A percentile compares a stretch with the other conserved stretches of the same genome.
phyloP scores from a whole-genome alignment of 371 early-diverging fungal species.

The Saksenaea vasiformis region DNA sequence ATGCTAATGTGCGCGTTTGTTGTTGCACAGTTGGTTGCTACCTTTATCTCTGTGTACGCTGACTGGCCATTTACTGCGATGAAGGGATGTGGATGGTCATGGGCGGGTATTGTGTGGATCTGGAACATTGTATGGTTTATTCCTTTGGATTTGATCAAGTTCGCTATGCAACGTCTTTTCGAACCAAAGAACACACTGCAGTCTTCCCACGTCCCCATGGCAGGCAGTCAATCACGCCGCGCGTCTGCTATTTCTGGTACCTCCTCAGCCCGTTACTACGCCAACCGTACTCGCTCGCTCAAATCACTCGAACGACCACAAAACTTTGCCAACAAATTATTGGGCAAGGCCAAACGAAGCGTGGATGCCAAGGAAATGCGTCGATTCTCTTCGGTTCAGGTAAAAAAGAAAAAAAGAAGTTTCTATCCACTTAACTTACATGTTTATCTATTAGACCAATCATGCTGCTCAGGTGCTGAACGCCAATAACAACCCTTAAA shows the following conservation, averaged over 20 bases:
- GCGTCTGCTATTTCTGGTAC: constrained; percentile 48
- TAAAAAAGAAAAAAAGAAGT: constrained; percentile 13
- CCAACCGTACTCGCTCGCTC: constrained; percentile 47
- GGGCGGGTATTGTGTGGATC: constrained; percentile 58
- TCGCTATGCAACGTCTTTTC: constrained; percentile 58
- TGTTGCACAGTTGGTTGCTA: constrained; percentile 55
- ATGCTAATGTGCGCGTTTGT: constrained; percentile 49
- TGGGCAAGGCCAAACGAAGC: constrained; percentile 40
- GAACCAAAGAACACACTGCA: constrained; percentile 20
- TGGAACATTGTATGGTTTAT: constrained; percentile 74
- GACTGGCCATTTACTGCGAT: constrained; percentile 60
- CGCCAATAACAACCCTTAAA: constrained; percentile 29
- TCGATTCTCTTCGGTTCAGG: constrained; percentile 52
- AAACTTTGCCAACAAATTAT: constrained; percentile 39
- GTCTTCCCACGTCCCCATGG: constrained; percentile 36
- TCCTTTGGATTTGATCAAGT: constrained; percentile 70
- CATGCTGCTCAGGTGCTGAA: constrained; percentile 48
- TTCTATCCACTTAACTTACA: not conserved
- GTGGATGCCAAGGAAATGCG: constrained; percentile 56
- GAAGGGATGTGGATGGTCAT: constrained; percentile 52
- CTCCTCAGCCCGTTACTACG: constrained; percentile 49
- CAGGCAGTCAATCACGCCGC: constrained; percentile 42
- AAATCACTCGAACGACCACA: constrained; percentile 44
- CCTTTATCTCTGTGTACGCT: constrained; percentile 58
- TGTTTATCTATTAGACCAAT: constrained; percentile 30